Base-by-base conservation (phyloP, 202 grass and related monocot species). In the Saccharum hybrid region DNA sequence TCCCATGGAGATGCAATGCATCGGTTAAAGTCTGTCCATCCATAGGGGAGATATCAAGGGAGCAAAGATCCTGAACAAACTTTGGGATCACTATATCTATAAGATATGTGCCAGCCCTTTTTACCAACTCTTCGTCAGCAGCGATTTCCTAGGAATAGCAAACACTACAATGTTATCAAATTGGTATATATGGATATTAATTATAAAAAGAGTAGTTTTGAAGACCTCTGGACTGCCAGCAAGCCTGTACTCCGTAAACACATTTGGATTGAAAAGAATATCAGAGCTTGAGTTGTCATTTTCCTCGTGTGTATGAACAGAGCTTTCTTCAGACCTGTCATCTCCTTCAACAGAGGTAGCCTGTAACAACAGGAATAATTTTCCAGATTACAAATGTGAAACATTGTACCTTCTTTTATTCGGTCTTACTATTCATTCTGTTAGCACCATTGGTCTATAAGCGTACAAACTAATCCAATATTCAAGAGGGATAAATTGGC, bases 171-270 rank as follows among this genome's bases (percentile, higher is more conserved):
- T 68, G 19, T 57, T 33, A 69, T 71, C 22, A 71, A 67, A 82
- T 74, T 15, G 16, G 66, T 59, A 83, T 61, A 77, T 54, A 77
- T 54, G 37, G 8, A 57, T 13, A 88, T 68, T 36, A 34, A 85
- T 76, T 54, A 19, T 21, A 34, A 4, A 80, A 43, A 72, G 33
- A 72, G 51, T 69, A 77, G 51, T 62, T 74, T 11, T 64, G 2
- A 34, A 85, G 33, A 83, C 97, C 93, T 99, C 93, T 75, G 88
- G 89, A 88, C 79, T 85, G 40, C 93, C 93, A 78, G 90, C 88
- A 76, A 96, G 88, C 86, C 92, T 99, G 84, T 94, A 99, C 72
- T 99, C 97, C 18, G 93, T 99, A 76, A 99, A 99, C 6, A 99
- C 93, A 71, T 99, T 99, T n/a, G 93, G 93, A 69, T 99, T 99